Base-by-base conservation (phyloP, 2,329 filamentous ascomycete genomes). In the Pseudogymnoascus sp. region DNA sequence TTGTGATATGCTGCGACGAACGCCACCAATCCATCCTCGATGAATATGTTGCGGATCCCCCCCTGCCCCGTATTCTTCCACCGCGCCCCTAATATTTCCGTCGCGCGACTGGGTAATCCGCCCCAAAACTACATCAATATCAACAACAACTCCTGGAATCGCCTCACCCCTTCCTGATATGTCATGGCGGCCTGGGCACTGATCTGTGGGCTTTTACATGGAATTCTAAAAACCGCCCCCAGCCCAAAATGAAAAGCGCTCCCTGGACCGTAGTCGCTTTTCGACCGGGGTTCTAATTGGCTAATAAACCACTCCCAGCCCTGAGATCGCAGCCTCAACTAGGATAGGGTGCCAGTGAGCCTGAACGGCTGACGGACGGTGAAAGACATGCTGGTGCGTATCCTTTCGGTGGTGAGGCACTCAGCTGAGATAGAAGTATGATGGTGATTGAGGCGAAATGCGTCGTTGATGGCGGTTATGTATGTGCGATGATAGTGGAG, bases 361-460 rank as follows among this genome's bases (percentile, higher is more conserved):
- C 84, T 82, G 70, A 89, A 87, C 16, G 87, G 86, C 69, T 85
- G 83, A 73, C 84, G 80, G 68, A 88, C 77, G 64, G 86, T 76
- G 74, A 86, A 88, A 65, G 86, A 83, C 87, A 89, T 90, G 68
- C 68, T 79, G 64, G 37, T 43, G 62, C 51, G 51, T 57, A 57
- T 57, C 51, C 21, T 61, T 37, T 61, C 34, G 34, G 60, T 6
- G 34, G 34, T 41, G 60, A 61, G 60, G 60, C 60, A 61, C 60
- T 61, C 60, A 43, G 39, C 39, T 61, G 60, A 61, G 60, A 61
- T 41, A n/a, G 13, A 8, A 57, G 3, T 31, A 5, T 34, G 51
- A 14, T 57, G 51, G 21, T 34, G 28, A 57, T 34, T 25, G 28
- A 19, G 51, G 28, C 28, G 5, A 57, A 54, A 57, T 19, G n/a